phyloP scores from a whole-genome alignment of 1,284 basidiomycete species.

The Takashimella koratensis region DNA sequence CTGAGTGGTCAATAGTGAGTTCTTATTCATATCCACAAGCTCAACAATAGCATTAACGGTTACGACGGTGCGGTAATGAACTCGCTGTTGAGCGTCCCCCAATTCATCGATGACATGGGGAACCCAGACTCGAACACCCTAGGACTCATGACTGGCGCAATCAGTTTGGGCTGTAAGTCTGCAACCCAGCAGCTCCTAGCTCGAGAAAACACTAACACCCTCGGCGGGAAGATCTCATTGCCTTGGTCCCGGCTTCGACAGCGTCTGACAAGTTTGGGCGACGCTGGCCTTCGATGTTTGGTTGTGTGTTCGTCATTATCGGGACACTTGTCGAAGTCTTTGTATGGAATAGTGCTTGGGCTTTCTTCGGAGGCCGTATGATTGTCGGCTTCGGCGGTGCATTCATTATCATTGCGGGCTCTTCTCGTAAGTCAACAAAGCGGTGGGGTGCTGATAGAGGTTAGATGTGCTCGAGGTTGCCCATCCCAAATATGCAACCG shows the following conservation, averaged over 20 bases:
- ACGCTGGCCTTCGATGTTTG: conserved; percentile 3
- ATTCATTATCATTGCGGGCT: conserved; percentile 1
- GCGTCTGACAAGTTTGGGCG: conserved; percentile 12
- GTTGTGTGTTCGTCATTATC: conserved; percentile 11
- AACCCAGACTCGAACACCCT: neutral
- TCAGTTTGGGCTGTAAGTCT: conserved; percentile 1
- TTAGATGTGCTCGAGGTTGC: too few species aligned
- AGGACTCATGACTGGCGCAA: conserved; percentile 3
- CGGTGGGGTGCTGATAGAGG: too few species aligned
- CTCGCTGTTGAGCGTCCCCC: conserved; percentile 2
- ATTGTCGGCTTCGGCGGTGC: conserved; percentile 8
- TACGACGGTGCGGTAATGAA: conserved; percentile 6
- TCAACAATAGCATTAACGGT: too few species aligned
- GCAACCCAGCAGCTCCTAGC: too few species aligned
- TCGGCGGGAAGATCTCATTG: too few species aligned
- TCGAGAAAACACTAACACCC: too few species aligned
- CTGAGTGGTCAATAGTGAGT: too few species aligned
- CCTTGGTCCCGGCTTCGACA: conserved; percentile 4
- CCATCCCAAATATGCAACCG: too few species aligned
- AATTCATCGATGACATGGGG: conserved; percentile 1
- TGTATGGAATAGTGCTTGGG: conserved; percentile 4
- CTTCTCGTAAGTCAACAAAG: too few species aligned
- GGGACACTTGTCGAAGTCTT: conserved; percentile 8
- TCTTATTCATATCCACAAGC: too few species aligned
- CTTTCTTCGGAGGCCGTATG: conserved; percentile 11